phyloP scores from a whole-genome alignment of 2,329 filamentous ascomycete species.

The Paracoccidioides lutzii region DNA sequence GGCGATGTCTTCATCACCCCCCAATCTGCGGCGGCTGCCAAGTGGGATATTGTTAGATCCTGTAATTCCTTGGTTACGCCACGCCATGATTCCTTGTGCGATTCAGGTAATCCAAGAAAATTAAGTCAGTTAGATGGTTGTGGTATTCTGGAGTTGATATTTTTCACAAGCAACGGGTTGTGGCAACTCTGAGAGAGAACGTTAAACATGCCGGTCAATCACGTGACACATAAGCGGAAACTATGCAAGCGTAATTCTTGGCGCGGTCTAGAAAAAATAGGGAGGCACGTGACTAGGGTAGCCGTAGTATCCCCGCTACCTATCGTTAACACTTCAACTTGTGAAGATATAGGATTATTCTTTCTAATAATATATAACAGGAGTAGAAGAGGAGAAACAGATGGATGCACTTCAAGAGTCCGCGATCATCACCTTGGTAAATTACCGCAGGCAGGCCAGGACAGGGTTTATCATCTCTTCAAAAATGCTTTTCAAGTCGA shows the following conservation, averaged over 20 bases:
- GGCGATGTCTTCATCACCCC: conserved; percentile 42
- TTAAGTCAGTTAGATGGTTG: not conserved
- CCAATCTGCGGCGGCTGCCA: conserved; percentile 69
- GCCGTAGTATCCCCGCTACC: too few relatives aligned
- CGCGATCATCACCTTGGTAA: too few relatives aligned
- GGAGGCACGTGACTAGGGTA: not conserved
- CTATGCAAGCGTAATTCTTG: not conserved
- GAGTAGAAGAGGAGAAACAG: too few relatives aligned
- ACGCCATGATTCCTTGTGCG: conserved; percentile 39
- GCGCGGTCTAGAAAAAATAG: too few relatives aligned
- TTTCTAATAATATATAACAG: too few relatives aligned
- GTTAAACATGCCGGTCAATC: not conserved
- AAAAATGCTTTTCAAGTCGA: too few relatives aligned
- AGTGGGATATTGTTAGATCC: conserved; percentile 97
- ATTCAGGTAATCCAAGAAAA: not conserved
- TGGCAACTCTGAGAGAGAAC: not conserved
- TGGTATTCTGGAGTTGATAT: not conserved
- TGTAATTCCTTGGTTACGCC: conserved; percentile 69
- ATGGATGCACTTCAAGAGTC: too few relatives aligned
- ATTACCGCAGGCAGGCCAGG: too few relatives aligned
- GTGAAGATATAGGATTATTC: too few relatives aligned
- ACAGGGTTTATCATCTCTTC: too few relatives aligned
- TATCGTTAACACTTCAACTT: too few relatives aligned
- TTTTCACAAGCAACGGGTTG: not conserved
- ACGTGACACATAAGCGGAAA: not conserved